Evolutionary conservation across 257 asterid genomes (phyloP), one percentile per base, ranked within the genome.

Genomic region (Ophiorrhiza pumila): DNA sequence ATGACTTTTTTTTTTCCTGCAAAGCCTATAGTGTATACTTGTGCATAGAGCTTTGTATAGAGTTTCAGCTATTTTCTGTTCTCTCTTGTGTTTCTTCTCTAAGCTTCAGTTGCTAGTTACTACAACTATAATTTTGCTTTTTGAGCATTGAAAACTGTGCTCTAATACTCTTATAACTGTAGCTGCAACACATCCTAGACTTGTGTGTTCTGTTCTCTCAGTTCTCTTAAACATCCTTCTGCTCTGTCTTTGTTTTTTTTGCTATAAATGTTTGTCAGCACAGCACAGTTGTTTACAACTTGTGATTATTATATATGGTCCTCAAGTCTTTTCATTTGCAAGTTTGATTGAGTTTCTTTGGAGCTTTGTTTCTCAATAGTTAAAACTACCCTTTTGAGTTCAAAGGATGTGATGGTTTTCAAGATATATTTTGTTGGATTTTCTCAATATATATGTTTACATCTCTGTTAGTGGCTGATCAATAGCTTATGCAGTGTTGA

Each of bases 91-190:
- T 77, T 46, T 75, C 78, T 57, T 52, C 73, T 20, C 72, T 39
- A 20, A 70, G 22, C 58, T 77, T 50, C 79, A 75, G 64, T 46
- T 74, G 45, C 65, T 71, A 57, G n/a, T 42, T 39, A 49, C 43
- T 25, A 9, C 22, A 2, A 12, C n/a, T n/a, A n/a, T n/a, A n/a
- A n/a, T n/a, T n/a, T 83, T 80, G 79, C 80, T 64, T 81, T 77
- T 29, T 58, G 8, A 20, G 79, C 80, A 68, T 84, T 80, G 93
- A 83, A 76, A 83, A 85, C 74, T 78, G 88, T 81, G 86, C 82
- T 64, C 69, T 71, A 29, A 23, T 9, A 8, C 69, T 64, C 35
- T 39, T 18, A 8, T 42, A 77, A 52, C 82, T 76, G 82, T 77
- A 83, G 85, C 87, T 77, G 89, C 84, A 81, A 82, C 75, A 83